These are phyloP conservation scores for Hyphodiscus sp. DNA, from an alignment of 2,329 filamentous ascomycete genomes.

Conservation along the genomic window DNA sequence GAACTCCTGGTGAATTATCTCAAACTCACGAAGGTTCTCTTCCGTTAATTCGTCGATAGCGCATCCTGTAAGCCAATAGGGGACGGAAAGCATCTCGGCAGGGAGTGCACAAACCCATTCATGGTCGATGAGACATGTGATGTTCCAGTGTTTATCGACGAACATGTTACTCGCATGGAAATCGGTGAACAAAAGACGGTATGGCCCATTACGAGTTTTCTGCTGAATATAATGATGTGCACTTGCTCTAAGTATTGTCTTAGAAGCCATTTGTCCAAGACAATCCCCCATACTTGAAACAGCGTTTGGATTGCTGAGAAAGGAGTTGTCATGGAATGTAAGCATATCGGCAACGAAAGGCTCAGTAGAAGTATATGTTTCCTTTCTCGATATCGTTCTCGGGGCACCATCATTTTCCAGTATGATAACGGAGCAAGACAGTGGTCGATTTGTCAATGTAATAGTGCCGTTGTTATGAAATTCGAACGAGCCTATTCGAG, in stretches of 20 bases:
- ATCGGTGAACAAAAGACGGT: conserved; percentile 28
- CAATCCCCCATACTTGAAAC: conserved; percentile 21
- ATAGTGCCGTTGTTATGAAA: conserved; percentile 29
- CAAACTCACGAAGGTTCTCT: conserved; percentile 17
- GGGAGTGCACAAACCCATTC: conserved; percentile 32
- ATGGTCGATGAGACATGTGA: conserved; percentile 31
- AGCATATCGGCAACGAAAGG: conserved; percentile 11
- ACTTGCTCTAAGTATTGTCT: conserved; percentile 21
- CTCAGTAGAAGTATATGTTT: conserved; percentile 28
- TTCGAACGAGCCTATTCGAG: conserved; percentile 20
- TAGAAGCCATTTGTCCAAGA: conserved; percentile 25
- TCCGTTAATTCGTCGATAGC: conserved; percentile 18
- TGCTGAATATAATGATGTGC: conserved; percentile 26
- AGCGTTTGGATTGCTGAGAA: conserved; percentile 24
- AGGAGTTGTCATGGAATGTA: conserved; percentile 24
- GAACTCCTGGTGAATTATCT: conserved; percentile 19
- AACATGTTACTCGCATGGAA: conserved; percentile 32
- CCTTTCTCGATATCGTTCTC: conserved; percentile 25
- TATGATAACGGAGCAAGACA: conserved; percentile 25
- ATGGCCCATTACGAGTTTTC: conserved; percentile 25
- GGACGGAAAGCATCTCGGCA: conserved; percentile 25
- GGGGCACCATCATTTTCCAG: conserved; percentile 31
- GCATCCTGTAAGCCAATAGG: conserved; percentile 29
- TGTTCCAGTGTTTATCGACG: conserved; percentile 32
- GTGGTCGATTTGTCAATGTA: conserved; percentile 31